Evolutionary conservation across 1,284 basidiomycete genomes (phyloP), one percentile per base, ranked within the genome.

Genomic region (Porodaedalea pini): DNA sequence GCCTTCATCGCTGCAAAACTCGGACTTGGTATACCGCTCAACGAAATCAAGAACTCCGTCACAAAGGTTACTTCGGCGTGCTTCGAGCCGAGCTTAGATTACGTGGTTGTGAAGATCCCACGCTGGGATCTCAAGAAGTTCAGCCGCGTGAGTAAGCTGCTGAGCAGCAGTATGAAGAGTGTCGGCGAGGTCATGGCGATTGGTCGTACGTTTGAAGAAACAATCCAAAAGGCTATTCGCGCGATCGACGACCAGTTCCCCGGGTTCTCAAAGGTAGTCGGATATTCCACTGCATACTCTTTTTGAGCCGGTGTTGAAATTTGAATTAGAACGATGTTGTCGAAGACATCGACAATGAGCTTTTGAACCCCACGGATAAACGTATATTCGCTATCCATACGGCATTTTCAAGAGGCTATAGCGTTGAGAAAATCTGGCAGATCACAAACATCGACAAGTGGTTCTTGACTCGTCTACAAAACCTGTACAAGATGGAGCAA

Each of bases 121-220:
- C 88, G 95, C 62, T 99, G 96, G 96, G 96, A 99, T 75, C 77
- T 98, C 69, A 96, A 96, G 73, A 99, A 99, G 81, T 99, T 99
- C 76, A 92, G 72, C 67, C 85, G 94, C 44, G 94, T 98, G 65
- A 94, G 90, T 70, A 84, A 85, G 57, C 78, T 91, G 47, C 77
- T 98, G 51, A 92, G 91, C 70, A 92, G 89, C 64, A 92, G 90
- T 72, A 98, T 99, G 96, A 99, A 99, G 84, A 94, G 90, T 68
- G 97, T 99, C 4, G 96, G 96, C 57, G 96, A 99, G 74, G 96
- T 99, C 57, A 99, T 99, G 97, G 92, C 91, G 63, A 98, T 99
- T 64, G 97, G 96, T 23, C 82, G 96, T 64, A 97, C 94, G 10
- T 99, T 99, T 67, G 96, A 98, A 72, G 96, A 99, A 78, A 95